Conservation (phyloP, 179 eudicot genomes). For the Heliamphora pulchella region DNA sequence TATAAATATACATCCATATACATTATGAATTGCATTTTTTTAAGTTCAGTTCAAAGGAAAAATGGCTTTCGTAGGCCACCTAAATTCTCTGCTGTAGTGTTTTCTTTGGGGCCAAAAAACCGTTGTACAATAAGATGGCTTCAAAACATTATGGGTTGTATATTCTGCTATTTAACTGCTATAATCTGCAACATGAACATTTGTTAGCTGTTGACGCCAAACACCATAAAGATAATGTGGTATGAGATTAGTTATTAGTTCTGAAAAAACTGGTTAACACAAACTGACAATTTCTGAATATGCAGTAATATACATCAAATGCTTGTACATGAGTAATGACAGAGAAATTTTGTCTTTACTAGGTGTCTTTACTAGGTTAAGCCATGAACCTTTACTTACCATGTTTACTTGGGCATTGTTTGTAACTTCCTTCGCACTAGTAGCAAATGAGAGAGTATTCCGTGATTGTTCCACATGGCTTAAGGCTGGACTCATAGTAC, state of each 20-base stretch:
- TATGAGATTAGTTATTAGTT: not conserved
- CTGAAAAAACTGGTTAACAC: not conserved
- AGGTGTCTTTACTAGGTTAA: conserved; percentile 1
- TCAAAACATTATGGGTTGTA: not conserved
- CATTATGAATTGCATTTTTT: not conserved
- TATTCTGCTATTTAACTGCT: not conserved
- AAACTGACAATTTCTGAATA: not conserved
- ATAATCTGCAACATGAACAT: not conserved
- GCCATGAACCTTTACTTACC: conserved; percentile 38
- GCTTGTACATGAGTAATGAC: not conserved
- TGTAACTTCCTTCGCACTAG: conserved; percentile 91
- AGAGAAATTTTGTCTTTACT: not conserved
- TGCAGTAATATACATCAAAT: not conserved
- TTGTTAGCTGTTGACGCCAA: not conserved
- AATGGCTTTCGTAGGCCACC: not conserved
- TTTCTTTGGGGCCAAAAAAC: not conserved
- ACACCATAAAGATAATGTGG: not conserved
- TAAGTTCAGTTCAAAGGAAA: not conserved
- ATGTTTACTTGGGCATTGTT: conserved; percentile 86
- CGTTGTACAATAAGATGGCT: not conserved
- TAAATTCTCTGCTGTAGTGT: not conserved
- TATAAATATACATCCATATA: not conserved
- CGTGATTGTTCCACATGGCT: conserved; percentile 95
- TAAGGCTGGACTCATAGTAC: conserved; percentile 92
- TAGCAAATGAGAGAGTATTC: conserved; percentile 80